Percentiles rank a stretch among this genome's conserved stretches.
Evolutionary conservation across 768 basidiomycete genomes (phyloP).

Genomic region (Amanita pallidorosea): DNA sequence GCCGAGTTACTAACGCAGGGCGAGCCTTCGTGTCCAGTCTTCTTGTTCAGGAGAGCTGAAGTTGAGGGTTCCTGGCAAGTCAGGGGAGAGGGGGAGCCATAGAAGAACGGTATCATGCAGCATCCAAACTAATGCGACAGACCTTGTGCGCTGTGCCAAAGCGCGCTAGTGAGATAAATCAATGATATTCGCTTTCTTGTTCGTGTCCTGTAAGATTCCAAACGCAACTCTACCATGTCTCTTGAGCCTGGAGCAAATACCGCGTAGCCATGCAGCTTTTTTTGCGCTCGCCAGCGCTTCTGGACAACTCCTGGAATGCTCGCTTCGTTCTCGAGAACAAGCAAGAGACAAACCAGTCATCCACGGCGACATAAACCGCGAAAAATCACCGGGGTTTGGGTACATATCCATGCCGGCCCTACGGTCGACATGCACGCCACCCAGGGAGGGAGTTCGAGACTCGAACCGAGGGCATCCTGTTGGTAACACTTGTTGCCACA

Average conservation of each 20-base stretch:
- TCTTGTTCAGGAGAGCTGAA: conserved; percentile 28
- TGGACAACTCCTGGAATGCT: conserved; percentile 23
- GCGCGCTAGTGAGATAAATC: conserved; percentile 10
- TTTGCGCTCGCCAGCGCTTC: conserved; percentile 42
- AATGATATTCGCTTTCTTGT: conserved; percentile 20
- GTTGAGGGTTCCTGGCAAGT: conserved; percentile 25
- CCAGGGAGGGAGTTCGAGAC: conserved; percentile 33
- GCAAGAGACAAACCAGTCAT: conserved; percentile 19
- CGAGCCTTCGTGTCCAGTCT: conserved; percentile 23
- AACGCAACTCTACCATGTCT: conserved; percentile 2
- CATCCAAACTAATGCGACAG: conserved; percentile 5
- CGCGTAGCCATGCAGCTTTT: conserved; percentile 42
- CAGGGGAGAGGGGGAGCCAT: conserved; percentile 10
- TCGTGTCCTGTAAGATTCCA: conserved; percentile 14
- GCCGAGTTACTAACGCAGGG: conserved; percentile 27
- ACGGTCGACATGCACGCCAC: conserved; percentile 8
- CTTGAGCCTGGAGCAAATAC: conserved; percentile 8
- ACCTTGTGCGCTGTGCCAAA: conserved; percentile 16
- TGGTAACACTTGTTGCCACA: conserved; percentile 21
- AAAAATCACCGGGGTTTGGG: conserved; percentile 46
- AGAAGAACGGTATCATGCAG: conserved; percentile 6
- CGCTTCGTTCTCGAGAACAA: conserved; percentile 9
- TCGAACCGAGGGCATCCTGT: conserved; percentile 28
- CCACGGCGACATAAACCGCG: conserved; percentile 43
- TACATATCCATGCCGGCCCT: conserved; percentile 10